A percentile compares a stretch with the other conserved stretches of the same genome.
Conservation (phyloP, 139 green algal species). For the Edaphochlamys debaryana region DNA sequence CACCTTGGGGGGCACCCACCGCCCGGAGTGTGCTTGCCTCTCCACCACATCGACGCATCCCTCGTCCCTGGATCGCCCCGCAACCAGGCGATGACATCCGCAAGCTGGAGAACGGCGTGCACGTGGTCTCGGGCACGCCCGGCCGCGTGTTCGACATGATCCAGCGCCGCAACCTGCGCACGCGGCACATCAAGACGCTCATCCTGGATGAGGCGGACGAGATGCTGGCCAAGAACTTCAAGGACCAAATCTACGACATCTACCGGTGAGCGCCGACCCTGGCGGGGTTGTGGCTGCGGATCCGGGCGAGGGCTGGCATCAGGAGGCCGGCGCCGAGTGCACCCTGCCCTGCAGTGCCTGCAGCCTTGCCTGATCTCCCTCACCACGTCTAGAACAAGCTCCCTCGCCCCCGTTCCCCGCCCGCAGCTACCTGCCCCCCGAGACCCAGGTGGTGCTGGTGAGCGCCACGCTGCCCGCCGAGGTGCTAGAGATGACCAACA, state of each 20-base stretch:
- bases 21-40: too few species aligned
- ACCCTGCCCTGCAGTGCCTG: too few species aligned
- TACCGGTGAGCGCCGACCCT: constrained; percentile 80
- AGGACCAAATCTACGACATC: constrained; percentile 99
- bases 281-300: too few species aligned
- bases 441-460: constrained; percentile 92
- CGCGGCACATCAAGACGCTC: constrained; percentile 80
- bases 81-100: constrained; percentile 94
- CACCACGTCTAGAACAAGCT: too few species aligned
- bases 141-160: constrained; percentile 99
- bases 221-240: constrained; percentile 99
- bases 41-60: too few species aligned
- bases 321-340: too few species aligned
- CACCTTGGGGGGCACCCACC: too few species aligned
- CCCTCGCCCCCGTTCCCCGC: too few species aligned
- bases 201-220: constrained; percentile 94
- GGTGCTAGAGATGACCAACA: constrained; percentile 97
- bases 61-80: too few species aligned
- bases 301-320: too few species aligned
- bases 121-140: constrained; percentile 96
- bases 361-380: too few species aligned
- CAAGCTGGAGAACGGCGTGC: constrained; percentile 92
- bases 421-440: constrained; percentile 55
- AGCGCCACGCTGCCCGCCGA: constrained; percentile 95
- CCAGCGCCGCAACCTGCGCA: constrained; percentile 79